These are phyloP conservation scores for Berberis thunbergii DNA, from an alignment of 164 flowering plant species.

Conservation along the genomic window DNA sequence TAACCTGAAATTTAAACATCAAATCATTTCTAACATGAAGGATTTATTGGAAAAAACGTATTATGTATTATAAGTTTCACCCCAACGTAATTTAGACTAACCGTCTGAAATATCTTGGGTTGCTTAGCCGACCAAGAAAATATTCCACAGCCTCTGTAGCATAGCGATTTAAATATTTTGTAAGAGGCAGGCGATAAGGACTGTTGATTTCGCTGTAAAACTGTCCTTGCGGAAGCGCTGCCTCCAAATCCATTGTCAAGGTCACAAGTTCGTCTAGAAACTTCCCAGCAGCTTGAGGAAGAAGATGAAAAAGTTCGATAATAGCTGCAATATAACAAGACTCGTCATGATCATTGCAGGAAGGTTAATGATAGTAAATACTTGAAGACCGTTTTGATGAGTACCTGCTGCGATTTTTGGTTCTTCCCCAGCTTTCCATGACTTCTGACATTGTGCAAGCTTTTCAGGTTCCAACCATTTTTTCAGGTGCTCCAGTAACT, in stretches of 20 bases:
- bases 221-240: conserved; percentile 86
- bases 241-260: conserved; percentile 87
- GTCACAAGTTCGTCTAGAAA: conserved; percentile 95
- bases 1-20: conserved; percentile 42
- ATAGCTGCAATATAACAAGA: conserved; percentile 57
- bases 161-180: conserved; percentile 85
- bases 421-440: conserved; percentile 99
- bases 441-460: conserved; percentile 85
- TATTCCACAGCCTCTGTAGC: conserved; percentile 85
- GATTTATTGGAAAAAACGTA: background rate
- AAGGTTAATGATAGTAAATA: background rate
- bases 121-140: conserved; percentile 78
- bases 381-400: background rate
- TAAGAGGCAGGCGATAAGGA: conserved; percentile 96
- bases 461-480: conserved; percentile 99
- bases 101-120: conserved; percentile 91
- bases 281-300: conserved; percentile 87
- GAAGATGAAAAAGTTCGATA: conserved; percentile 97
- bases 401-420: conserved; percentile 98
- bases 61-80: background rate
- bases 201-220: conserved; percentile 96
- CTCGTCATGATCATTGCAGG: background rate
- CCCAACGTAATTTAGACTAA: conserved; percentile 20
- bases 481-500: conserved; percentile 90
- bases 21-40: background rate